Evolutionary conservation across 2,329 filamentous ascomycete species (phyloP).

Genomic region (Diaporthe sp.): DNA sequence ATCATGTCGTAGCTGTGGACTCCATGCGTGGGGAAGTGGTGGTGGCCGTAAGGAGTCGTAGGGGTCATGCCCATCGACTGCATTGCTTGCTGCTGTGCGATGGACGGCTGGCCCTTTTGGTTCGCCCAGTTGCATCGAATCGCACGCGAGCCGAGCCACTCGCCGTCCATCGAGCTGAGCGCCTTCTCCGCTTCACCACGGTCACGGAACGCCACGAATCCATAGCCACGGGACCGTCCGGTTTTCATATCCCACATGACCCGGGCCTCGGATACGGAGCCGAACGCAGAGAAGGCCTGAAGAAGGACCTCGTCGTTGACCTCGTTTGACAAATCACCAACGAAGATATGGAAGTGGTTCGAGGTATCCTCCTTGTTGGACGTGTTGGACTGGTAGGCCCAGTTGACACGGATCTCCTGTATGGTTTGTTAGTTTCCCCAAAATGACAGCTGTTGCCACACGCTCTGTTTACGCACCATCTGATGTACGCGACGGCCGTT

Average conservation of each 20-base stretch:
- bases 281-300: slow-evolving; percentile 96
- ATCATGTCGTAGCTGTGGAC: slow-evolving; percentile 99
- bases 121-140: slow-evolving; percentile 99
- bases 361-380: slow-evolving; percentile 97
- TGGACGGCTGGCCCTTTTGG: slow-evolving; percentile 99
- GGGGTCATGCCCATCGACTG: slow-evolving; percentile 98
- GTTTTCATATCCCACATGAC: slow-evolving; percentile 99
- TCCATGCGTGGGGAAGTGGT: slow-evolving; percentile 97
- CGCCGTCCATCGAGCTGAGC: slow-evolving; percentile 96
- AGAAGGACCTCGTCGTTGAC: slow-evolving; percentile 96
- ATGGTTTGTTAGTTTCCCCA: slow-evolving; percentile 26
- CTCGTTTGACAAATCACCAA: slow-evolving; percentile 97
- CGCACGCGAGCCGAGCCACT: slow-evolving; percentile 97
- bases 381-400: slow-evolving; percentile 98
- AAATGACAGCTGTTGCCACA: not conserved
- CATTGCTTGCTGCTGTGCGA: slow-evolving; percentile 98
- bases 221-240: slow-evolving; percentile 95
- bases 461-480: slow-evolving; percentile 73
- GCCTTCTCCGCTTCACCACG: slow-evolving; percentile 95
- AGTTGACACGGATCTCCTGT: slow-evolving; percentile 98
- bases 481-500: slow-evolving; percentile 97
- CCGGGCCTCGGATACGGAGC: slow-evolving; percentile 94
- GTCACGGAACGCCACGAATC: slow-evolving; percentile 97
- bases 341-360: slow-evolving; percentile 98
- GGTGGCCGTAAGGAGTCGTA: slow-evolving; percentile 94